Percentiles rank a stretch among this genome's conserved stretches.
Conservation (phyloP, 345 rosid genomes). For the Barbarea vulgaris region DNA sequence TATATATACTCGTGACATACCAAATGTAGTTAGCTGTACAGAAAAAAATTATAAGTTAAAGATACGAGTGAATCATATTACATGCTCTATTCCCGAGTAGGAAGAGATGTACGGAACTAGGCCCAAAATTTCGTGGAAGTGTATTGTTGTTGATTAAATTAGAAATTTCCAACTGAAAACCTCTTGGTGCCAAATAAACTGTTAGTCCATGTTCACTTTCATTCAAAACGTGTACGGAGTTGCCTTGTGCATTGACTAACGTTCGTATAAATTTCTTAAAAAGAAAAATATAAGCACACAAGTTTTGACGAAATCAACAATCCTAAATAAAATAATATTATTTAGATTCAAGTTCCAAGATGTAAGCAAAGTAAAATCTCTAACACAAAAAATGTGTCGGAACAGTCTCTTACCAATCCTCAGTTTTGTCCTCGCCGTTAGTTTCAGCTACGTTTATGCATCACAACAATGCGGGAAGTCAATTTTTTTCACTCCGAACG, state of each 20-base stretch:
- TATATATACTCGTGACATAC: too few relatives aligned
- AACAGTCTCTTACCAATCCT: neutral
- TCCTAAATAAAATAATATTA: neutral
- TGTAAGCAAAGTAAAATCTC: slow-evolving; percentile 7
- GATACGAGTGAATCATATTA: too few relatives aligned
- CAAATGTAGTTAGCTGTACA: too few relatives aligned
- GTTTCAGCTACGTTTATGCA: slow-evolving; percentile 2
- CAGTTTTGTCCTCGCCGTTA: slow-evolving; percentile 1
- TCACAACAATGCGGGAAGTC: neutral
- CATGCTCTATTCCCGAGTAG: too few relatives aligned
- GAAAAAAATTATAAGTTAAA: too few relatives aligned
- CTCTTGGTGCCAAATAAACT: too few relatives aligned
- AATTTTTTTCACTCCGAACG: slow-evolving; percentile 16
- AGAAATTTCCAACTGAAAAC: too few relatives aligned
- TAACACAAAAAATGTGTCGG: neutral
- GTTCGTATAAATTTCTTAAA: neutral
- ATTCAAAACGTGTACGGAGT: neutral
- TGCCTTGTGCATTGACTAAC: neutral
- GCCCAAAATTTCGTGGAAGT: too few relatives aligned
- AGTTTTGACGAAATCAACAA: slow-evolving; percentile 3
- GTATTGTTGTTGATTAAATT: too few relatives aligned
- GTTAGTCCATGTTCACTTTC: neutral
- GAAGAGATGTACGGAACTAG: too few relatives aligned
- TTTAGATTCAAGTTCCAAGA: neutral
- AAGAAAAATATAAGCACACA: neutral